phyloP scores from a whole-genome alignment of 805 yeast genomes.

The Suhomyces canberraensis region DNA sequence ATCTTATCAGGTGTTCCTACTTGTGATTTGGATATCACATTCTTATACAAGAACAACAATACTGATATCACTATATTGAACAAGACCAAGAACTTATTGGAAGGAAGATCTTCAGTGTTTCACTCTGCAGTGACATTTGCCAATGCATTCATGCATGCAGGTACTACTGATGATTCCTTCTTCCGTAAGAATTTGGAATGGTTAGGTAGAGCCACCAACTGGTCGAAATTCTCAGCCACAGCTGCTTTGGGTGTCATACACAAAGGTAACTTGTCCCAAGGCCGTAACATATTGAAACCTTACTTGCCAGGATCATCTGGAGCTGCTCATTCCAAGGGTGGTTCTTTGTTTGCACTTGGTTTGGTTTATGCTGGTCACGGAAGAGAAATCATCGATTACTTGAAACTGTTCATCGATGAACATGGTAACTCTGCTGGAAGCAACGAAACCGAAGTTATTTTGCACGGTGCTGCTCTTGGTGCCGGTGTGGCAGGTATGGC shows the following conservation, averaged over 20 bases:
- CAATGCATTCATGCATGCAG: conserved; percentile 92
- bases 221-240: conserved; percentile 97
- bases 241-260: conserved; percentile 98
- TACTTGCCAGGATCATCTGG: conserved; percentile 81
- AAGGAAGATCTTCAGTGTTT: conserved; percentile 89
- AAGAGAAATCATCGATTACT: conserved; percentile 74
- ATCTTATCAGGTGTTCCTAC: conserved; percentile 91
- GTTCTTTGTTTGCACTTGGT: conserved; percentile 90
- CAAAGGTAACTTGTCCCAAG: conserved; percentile 90
- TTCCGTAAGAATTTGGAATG: conserved; percentile 89
- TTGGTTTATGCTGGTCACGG: conserved; percentile 96
- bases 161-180: conserved; percentile 92
- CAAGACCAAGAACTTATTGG: conserved; percentile 75
- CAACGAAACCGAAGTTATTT: conserved; percentile 72
- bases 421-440: conserved; percentile 62
- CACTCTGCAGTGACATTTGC: conserved; percentile 95
- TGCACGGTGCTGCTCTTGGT: conserved; percentile 96
- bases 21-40: conserved; percentile 87
- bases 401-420: conserved; percentile 68
- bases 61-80: conserved; percentile 80
- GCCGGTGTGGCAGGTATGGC: conserved; percentile 98
- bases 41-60: conserved; percentile 79
- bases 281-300: conserved; percentile 81
- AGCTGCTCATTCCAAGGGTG: conserved; percentile 91
- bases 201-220: conserved; percentile 95